A percentile compares a stretch with the other conserved stretches of the same genome.
Conservation (phyloP, 2,329 filamentous ascomycete genomes). For the Colletotrichum tropicicola region DNA sequence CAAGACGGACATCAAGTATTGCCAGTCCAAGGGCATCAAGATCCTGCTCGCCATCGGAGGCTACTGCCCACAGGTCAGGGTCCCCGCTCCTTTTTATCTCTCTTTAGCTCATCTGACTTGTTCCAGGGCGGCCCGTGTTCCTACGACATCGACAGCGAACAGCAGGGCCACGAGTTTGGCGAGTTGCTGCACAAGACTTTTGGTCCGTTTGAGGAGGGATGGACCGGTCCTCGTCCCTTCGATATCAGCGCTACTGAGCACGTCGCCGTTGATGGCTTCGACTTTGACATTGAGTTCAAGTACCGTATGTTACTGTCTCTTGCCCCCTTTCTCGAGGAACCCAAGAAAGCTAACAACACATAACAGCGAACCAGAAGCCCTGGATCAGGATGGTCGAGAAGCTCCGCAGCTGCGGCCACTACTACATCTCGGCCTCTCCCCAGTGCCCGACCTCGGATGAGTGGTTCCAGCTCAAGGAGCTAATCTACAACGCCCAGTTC, state of each 20-base stretch:
- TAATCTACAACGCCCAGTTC: slow-evolving; percentile 51
- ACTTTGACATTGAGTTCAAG: slow-evolving; percentile 50
- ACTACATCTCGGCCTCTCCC: slow-evolving; percentile 53
- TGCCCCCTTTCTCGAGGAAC: not conserved
- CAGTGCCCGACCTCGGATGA: slow-evolving; percentile 47
- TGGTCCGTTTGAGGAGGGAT: slow-evolving; percentile 44
- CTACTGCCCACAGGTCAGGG: too few relatives aligned
- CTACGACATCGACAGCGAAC: slow-evolving; percentile 42
- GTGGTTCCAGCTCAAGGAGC: slow-evolving; percentile 43
- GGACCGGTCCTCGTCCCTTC: slow-evolving; percentile 48
- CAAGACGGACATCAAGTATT: slow-evolving; percentile 50
- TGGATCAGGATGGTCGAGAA: slow-evolving; percentile 49
- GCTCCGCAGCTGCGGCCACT: slow-evolving; percentile 39
- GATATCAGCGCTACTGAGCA: slow-evolving; percentile 38
- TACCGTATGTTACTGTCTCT: slow-evolving; percentile 38
- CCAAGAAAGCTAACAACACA: not conserved
- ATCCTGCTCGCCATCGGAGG: slow-evolving; percentile 53
- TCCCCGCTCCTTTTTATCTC: too few relatives aligned
- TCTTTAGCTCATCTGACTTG: too few relatives aligned
- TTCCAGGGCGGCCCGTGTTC: slow-evolving; percentile 39
- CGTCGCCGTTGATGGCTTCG: slow-evolving; percentile 50
- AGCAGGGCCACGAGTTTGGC: slow-evolving; percentile 46
- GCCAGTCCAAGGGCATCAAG: slow-evolving; percentile 51
- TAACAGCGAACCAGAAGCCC: slow-evolving; percentile 40
- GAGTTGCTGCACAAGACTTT: slow-evolving; percentile 49